These are phyloP conservation scores for Agaricus subrufescens DNA, from an alignment of 768 basidiomycete genomes.

Conservation along the genomic window DNA sequence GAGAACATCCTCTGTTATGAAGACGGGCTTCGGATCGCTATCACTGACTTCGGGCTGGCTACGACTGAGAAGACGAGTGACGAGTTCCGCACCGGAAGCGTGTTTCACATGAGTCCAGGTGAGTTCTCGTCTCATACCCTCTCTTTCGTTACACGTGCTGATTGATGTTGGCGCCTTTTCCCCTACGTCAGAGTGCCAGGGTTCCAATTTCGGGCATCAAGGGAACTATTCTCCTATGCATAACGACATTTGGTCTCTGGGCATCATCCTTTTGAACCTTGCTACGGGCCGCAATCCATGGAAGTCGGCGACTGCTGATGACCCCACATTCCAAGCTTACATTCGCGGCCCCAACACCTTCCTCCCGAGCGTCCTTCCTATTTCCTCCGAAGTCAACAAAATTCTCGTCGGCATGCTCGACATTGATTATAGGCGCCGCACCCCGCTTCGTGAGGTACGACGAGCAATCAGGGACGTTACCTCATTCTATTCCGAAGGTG, in stretches of 20 bases:
- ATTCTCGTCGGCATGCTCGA: conserved; percentile 77
- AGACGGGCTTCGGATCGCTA: conserved; percentile 74
- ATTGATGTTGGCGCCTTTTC: background rate
- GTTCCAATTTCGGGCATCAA: conserved; percentile 68
- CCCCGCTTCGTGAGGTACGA: conserved; percentile 48
- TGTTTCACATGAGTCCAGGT: conserved; percentile 98
- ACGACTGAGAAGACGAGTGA: conserved; percentile 84
- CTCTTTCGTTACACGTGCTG: background rate
- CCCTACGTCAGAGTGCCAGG: conserved; percentile 74
- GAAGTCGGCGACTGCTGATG: conserved; percentile 85
- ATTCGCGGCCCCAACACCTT: conserved; percentile 76
- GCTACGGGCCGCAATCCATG: conserved; percentile 97
- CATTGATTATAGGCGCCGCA: conserved; percentile 39
- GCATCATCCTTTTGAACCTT: conserved; percentile 95
- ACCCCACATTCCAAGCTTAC: conserved; percentile 93
- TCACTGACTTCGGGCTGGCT: conserved; percentile 95
- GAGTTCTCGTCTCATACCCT: conserved; percentile 17
- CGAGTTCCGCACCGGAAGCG: conserved; percentile 93
- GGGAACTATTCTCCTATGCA: conserved; percentile 81
- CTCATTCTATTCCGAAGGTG: conserved; percentile 68
- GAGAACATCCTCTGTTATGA: conserved; percentile 92
- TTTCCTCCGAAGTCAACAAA: conserved; percentile 71
- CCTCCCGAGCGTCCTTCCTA: conserved; percentile 82
- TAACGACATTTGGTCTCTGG: conserved; percentile 97
- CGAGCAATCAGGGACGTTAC: conserved; percentile 48